phyloP scores from a whole-genome alignment of 129 eudicot genomes.

The Oenanthe sinensis region DNA sequence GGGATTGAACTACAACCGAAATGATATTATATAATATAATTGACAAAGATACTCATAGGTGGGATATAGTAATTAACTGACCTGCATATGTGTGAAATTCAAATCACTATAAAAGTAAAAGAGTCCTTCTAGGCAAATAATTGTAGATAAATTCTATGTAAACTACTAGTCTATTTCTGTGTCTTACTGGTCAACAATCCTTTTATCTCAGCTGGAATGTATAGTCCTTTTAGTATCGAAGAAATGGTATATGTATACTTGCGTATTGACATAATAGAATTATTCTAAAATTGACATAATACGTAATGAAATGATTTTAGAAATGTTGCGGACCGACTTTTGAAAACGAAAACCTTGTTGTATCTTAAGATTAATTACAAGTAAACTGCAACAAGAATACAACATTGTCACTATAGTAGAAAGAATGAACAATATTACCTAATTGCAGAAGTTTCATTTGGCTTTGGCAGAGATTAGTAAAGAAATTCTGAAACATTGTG shows the following conservation, averaged over 20 bases:
- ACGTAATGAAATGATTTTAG: neutral
- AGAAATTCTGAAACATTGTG: neutral
- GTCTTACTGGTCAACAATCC: neutral
- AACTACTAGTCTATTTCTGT: neutral
- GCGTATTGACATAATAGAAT: neutral
- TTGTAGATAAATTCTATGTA: neutral
- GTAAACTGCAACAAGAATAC: neutral
- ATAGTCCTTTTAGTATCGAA: neutral
- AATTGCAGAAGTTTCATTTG: neutral
- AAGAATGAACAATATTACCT: neutral
- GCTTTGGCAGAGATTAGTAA: neutral
- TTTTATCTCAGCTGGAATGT: neutral
- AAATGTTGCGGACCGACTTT: neutral
- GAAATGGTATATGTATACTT: neutral
- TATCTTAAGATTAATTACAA: neutral
- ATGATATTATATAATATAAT: neutral
- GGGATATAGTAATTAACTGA: neutral
- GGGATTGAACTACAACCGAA: neutral
- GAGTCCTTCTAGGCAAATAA: neutral
- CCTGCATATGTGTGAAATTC: neutral
- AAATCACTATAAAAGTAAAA: neutral
- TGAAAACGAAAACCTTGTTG: neutral
- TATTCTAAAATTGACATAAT: neutral
- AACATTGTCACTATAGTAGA: neutral
- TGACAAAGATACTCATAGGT: neutral